Evolutionary conservation across 257 asterid species (phyloP).

Genomic region (Penstemon newberryi): DNA sequence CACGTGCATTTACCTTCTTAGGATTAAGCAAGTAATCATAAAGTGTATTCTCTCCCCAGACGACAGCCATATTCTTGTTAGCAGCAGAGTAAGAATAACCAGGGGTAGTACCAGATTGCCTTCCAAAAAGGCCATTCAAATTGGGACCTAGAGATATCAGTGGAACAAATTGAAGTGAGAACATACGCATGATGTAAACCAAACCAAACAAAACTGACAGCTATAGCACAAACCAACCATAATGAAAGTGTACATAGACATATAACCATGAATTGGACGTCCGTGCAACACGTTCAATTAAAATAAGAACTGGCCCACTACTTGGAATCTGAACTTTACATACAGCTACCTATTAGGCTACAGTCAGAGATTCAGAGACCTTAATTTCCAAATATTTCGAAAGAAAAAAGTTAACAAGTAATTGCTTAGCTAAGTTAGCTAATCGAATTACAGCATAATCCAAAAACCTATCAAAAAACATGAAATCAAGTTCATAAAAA

Average conservation of each 20-base stretch:
- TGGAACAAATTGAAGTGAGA: neutral
- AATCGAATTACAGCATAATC: neutral
- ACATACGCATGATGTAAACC: neutral
- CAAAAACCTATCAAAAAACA: neutral
- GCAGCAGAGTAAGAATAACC: conserved; percentile 94
- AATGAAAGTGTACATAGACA: neutral
- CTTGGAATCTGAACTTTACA: neutral
- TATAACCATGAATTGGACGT: neutral
- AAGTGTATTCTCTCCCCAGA: conserved; percentile 83
- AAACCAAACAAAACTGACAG: too few species aligned
- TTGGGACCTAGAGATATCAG: conserved; percentile 66
- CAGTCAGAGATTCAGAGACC: neutral
- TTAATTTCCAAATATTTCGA: too few species aligned
- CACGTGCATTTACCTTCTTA: conserved; percentile 59
- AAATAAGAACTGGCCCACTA: neutral
- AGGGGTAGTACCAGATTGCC: conserved; percentile 91
- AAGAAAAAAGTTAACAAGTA: too few species aligned
- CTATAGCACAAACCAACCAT: neutral
- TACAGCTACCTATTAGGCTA: neutral
- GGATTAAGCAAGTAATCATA: conserved; percentile 92
- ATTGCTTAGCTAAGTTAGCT: too few species aligned
- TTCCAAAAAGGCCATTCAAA: conserved; percentile 89
- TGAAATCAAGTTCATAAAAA: neutral
- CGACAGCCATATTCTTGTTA: conserved; percentile 87
- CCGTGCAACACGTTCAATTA: neutral